phyloP scores from a whole-genome alignment of 495 filamentous ascomycete genomes.

The Sordaria brevicollis region DNA sequence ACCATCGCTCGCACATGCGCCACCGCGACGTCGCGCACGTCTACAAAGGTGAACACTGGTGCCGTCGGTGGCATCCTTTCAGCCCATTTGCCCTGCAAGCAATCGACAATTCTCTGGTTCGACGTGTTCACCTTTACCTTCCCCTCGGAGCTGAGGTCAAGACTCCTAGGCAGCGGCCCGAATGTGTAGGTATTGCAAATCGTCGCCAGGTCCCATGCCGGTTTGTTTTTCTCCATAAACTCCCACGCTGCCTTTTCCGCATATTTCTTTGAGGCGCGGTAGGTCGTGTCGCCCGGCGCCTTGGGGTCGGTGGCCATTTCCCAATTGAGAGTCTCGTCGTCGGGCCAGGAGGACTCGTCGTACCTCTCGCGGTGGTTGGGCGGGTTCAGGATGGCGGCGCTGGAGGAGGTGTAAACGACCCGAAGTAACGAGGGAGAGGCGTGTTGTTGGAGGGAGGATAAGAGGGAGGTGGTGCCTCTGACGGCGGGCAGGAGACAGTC shows the following conservation, averaged over 20 bases:
- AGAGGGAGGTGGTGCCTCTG: slow-evolving; percentile 30
- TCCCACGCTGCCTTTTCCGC: slow-evolving; percentile 37
- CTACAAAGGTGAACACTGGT: slow-evolving; percentile 38
- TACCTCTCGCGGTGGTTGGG: slow-evolving; percentile 27
- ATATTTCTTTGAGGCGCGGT: slow-evolving; percentile 33
- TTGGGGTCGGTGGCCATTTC: slow-evolving; percentile 20
- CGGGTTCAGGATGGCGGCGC: slow-evolving; percentile 29
- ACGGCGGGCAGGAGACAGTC: slow-evolving; percentile 35
- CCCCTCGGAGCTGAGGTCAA: slow-evolving; percentile 6
- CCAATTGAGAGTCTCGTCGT: slow-evolving; percentile 15
- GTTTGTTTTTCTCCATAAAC: slow-evolving; percentile 22
- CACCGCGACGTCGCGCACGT: slow-evolving; percentile 39
- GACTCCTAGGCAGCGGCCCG: slow-evolving; percentile 29
- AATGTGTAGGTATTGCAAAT: slow-evolving; percentile 38
- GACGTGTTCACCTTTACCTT: slow-evolving; percentile 29
- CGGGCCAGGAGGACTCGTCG: slow-evolving; percentile 29
- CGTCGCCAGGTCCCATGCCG: slow-evolving; percentile 30
- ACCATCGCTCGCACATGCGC: slow-evolving; percentile 32
- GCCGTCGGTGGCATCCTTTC: slow-evolving; percentile 20
- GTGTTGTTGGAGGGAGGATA: slow-evolving; percentile 23
- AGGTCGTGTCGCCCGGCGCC: slow-evolving; percentile 11
- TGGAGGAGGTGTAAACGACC: slow-evolving; percentile 36
- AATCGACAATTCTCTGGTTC: slow-evolving; percentile 34
- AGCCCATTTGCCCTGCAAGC: slow-evolving; percentile 23
- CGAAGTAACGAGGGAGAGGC: slow-evolving; percentile 25